Percentiles rank a stretch among this genome's conserved stretches.
These are phyloP conservation scores for Heterobasidion irregulare DNA, from an alignment of 1,284 basidiomycete genomes.

Conservation along the genomic window DNA sequence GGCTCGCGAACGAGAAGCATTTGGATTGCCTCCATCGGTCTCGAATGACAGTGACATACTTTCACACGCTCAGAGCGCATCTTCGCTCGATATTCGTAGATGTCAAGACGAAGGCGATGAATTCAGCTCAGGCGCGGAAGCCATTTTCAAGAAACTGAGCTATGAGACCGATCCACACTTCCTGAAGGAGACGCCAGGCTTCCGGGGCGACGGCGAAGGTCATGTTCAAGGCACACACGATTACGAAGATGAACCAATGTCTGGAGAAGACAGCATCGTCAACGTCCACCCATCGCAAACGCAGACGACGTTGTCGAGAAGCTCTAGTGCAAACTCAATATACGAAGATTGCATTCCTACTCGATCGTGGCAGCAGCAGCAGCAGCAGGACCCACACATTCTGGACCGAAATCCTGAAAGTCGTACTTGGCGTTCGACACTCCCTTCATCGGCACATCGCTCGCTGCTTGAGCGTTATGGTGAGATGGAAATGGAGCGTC, in stretches of 20 bases:
- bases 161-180: constrained; percentile 2
- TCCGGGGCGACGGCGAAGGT: neutral
- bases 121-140: constrained; percentile 43
- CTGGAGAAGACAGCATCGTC: neutral
- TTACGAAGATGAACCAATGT: neutral
- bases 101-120: constrained; percentile 32
- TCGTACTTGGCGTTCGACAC: constrained; percentile 18
- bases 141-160: constrained; percentile 38
- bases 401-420: constrained; percentile 1
- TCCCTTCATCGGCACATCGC: constrained; percentile 17
- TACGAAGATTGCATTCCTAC: constrained; percentile 1
- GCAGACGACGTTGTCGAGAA: neutral
- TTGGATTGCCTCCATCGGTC: constrained; percentile 36
- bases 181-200: neutral
- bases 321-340: neutral
- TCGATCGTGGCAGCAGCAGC: neutral
- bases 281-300: neutral
- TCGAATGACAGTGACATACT: constrained; percentile 15
- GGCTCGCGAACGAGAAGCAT: constrained; percentile 34
- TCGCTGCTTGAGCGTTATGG: constrained; percentile 26
- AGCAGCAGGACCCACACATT: constrained; percentile 1
- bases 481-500: constrained; percentile 46
- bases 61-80: constrained; percentile 36
- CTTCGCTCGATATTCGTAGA: constrained; percentile 30
- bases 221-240: neutral